Evolutionary conservation across 1,139 yeast genomes (phyloP).

Genomic region (Pichia kudriavzevii): DNA sequence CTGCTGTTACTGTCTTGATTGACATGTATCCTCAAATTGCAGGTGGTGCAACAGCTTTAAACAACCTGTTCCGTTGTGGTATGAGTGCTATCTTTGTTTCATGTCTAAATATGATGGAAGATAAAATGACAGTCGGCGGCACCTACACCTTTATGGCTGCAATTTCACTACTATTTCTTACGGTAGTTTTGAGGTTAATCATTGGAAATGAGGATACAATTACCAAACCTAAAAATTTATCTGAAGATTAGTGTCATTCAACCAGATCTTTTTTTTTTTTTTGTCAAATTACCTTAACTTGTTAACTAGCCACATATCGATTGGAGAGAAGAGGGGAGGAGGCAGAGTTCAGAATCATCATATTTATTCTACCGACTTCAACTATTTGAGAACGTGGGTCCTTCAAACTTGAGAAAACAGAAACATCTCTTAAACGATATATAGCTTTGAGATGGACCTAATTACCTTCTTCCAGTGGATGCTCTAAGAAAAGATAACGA

Average conservation of each 20-base stretch:
- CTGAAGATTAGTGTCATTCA: no score
- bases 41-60: constrained; percentile 55
- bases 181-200: constrained; percentile 15
- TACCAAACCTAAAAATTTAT: neutral
- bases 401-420: no score
- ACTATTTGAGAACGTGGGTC: no score
- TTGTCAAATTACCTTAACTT: neutral
- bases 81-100: constrained; percentile 58
- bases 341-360: no score
- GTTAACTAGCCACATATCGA: neutral
- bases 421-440: no score
- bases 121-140: constrained; percentile 50
- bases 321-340: no score
- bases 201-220: constrained; percentile 15
- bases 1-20: constrained; percentile 48
- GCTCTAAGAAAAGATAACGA: no score
- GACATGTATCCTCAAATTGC: constrained; percentile 54
- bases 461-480: no score
- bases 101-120: constrained; percentile 49
- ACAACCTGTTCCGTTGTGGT: constrained; percentile 54
- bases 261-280: no score
- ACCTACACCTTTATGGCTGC: constrained; percentile 52
- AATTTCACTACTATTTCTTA: constrained; percentile 22
- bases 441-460: no score
- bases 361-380: no score